Conservation (phyloP, 495 filamentous ascomycete species). For the Evernia prunastri region DNA sequence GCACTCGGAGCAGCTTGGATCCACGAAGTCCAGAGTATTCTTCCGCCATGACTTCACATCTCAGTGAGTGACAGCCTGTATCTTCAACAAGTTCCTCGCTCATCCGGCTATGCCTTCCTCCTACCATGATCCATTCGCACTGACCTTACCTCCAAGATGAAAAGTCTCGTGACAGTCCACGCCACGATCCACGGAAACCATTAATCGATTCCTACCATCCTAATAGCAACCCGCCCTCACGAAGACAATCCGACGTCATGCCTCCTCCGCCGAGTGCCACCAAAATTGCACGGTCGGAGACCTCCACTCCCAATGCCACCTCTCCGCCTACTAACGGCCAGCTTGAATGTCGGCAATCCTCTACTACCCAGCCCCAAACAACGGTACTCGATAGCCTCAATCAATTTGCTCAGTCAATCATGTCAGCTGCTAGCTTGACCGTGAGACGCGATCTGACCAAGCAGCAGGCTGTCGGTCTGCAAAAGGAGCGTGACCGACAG, state of each 20-base stretch:
- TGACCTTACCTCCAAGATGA: slow-evolving; percentile 1
- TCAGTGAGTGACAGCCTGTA: not conserved
- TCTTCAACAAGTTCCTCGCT: no score
- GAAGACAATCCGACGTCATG: slow-evolving; percentile 8
- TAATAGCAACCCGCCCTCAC: not conserved
- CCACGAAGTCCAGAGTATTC: not conserved
- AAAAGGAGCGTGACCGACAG: slow-evolving; percentile 9
- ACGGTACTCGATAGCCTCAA: not conserved
- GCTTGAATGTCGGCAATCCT: not conserved
- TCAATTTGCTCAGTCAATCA: slow-evolving; percentile 7
- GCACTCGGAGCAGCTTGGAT: not conserved
- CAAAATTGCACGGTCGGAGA: slow-evolving; percentile 3
- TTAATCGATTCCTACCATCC: not conserved
- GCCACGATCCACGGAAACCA: not conserved
- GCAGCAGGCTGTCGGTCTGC: slow-evolving; percentile 1
- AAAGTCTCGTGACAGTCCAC: not conserved
- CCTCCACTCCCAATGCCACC: not conserved
- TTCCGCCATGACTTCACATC: not conserved
- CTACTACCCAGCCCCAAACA: not conserved
- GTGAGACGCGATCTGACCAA: slow-evolving; percentile 11
- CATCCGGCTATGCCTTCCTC: no score
- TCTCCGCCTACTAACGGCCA: not conserved
- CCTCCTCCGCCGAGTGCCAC: not conserved
- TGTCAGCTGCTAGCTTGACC: slow-evolving; percentile 7
- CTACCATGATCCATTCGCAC: not conserved